Evolutionary conservation across 495 filamentous ascomycete genomes (phyloP).

Genomic region (Aspergillus funiculosus): DNA sequence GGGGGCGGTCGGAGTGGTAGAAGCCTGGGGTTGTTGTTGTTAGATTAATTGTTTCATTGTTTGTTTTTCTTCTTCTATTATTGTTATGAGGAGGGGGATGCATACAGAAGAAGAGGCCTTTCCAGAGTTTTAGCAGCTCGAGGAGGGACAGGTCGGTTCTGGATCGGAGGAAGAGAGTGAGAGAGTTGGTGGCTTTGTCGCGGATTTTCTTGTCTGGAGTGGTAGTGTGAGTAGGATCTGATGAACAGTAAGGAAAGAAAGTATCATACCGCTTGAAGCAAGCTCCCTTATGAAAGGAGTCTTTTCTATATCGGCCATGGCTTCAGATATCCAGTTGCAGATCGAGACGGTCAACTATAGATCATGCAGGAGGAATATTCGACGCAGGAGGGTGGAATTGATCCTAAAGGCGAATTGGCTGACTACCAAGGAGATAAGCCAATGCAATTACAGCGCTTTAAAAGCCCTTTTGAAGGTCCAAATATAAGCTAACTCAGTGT

Average conservation of each 20-base stretch:
- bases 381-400: too few relatives aligned
- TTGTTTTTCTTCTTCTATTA: too few relatives aligned
- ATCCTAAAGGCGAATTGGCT: too few relatives aligned
- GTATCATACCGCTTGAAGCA: constrained; percentile 62
- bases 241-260: neutral
- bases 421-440: too few relatives aligned
- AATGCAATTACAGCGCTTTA: too few relatives aligned
- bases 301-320: constrained; percentile 50
- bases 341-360: too few relatives aligned
- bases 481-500: neutral
- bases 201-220: constrained; percentile 69
- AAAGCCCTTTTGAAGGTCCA: too few relatives aligned
- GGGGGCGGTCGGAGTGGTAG: constrained; percentile 88
- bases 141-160: constrained; percentile 60
- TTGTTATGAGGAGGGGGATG: constrained; percentile 3
- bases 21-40: constrained; percentile 56
- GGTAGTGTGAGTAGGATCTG: neutral
- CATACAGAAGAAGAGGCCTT: constrained; percentile 89
- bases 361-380: too few relatives aligned
- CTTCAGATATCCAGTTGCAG: too few relatives aligned
- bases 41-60: neutral
- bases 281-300: constrained; percentile 71
- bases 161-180: constrained; percentile 70
- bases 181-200: constrained; percentile 71
- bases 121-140: constrained; percentile 90